phyloP scores from a whole-genome alignment of 306 rosid genomes.

The Bauhinia variegata region DNA sequence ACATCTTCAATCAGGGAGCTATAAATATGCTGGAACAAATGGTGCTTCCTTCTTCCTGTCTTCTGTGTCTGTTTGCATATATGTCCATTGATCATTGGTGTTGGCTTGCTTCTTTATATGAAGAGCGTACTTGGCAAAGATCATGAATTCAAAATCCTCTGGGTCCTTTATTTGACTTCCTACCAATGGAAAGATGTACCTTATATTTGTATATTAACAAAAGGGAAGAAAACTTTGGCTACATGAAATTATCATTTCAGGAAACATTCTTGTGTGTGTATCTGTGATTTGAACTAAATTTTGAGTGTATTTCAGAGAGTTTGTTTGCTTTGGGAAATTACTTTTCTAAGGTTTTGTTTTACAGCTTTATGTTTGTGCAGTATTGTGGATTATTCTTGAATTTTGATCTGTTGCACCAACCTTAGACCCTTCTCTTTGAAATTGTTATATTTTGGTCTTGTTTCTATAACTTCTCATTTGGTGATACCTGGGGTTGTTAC shows the following conservation, averaged over 20 bases:
- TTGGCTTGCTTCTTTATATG: not conserved
- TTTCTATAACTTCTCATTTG: constrained; percentile 15
- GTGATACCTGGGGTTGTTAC: constrained; percentile 18
- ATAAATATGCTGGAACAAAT: constrained; percentile 91
- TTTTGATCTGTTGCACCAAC: constrained; percentile 17
- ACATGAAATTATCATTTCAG: not conserved
- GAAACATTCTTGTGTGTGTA: not conserved
- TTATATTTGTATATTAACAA: constrained; percentile 10
- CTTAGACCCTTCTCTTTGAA: constrained; percentile 20
- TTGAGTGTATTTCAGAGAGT: not conserved
- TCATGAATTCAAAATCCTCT: constrained; percentile 22
- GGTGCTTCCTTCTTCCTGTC: constrained; percentile 55
- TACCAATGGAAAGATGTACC: constrained; percentile 6
- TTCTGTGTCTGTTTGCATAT: constrained; percentile 29
- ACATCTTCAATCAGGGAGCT: constrained; percentile 82
- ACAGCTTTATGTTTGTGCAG: no score
- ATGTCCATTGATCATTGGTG: constrained; percentile 21
- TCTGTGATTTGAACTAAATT: not conserved
- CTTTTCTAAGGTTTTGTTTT: not conserved
- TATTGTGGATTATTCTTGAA: not conserved
- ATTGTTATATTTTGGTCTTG: constrained; percentile 16
- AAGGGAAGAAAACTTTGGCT: constrained; percentile 9
- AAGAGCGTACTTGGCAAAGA: constrained; percentile 17
- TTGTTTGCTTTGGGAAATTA: not conserved
- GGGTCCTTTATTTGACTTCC: constrained; percentile 5